Conservation (phyloP, 768 basidiomycete genomes). For the Tubosaeta sp. region DNA sequence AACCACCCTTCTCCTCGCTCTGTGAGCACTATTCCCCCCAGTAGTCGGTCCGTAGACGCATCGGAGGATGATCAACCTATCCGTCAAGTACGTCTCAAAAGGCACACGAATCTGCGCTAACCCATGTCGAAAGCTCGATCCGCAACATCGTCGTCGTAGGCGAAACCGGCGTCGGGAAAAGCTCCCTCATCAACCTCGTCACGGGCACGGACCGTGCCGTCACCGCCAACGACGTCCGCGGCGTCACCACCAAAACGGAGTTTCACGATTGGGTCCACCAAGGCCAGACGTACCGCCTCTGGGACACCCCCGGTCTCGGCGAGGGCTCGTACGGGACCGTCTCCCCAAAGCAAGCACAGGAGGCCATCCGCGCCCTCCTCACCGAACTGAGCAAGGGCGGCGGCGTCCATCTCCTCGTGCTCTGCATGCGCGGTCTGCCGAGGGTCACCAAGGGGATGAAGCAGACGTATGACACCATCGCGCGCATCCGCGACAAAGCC, state of each 20-base stretch:
- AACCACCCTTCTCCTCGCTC: conserved; percentile 4
- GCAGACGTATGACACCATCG: conserved; percentile 23
- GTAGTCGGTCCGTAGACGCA: not conserved
- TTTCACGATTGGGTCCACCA: conserved; percentile 14
- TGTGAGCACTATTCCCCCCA: not conserved
- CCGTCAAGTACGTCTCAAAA: conserved; percentile 1
- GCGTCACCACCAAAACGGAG: conserved; percentile 21
- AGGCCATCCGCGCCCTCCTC: conserved; percentile 24
- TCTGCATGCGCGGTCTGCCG: conserved; percentile 26
- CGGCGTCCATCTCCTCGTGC: conserved; percentile 23
- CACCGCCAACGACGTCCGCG: conserved; percentile 21
- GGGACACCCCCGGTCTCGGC: conserved; percentile 31
- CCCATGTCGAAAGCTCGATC: conserved; percentile 2
- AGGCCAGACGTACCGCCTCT: conserved; percentile 23
- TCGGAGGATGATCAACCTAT: conserved; percentile 7
- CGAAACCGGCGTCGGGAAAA: conserved; percentile 31
- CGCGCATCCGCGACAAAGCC: conserved; percentile 17
- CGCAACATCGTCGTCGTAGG: conserved; percentile 29
- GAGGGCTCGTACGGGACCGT: conserved; percentile 24
- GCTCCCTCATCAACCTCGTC: conserved; percentile 29
- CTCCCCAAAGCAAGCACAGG: conserved; percentile 20
- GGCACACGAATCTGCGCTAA: conserved; percentile 4
- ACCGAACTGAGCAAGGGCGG: conserved; percentile 17
- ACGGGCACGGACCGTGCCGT: conserved; percentile 19
- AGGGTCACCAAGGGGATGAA: conserved; percentile 26